Evolutionary conservation across 805 yeast species (phyloP).

Genomic region (Yarrowia divulgata): DNA sequence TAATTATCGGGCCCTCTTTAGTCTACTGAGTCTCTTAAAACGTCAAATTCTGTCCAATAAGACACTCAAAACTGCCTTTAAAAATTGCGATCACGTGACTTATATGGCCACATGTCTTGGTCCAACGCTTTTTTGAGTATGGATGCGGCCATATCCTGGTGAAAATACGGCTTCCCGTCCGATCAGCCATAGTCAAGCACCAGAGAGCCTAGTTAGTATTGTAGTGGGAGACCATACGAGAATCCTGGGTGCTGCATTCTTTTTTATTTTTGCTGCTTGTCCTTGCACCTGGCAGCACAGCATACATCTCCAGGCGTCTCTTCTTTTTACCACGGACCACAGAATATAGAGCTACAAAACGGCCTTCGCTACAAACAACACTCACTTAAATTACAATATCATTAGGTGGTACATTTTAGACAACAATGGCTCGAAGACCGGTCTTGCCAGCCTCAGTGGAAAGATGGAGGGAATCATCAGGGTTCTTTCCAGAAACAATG

Average conservation of each 20-base stretch:
- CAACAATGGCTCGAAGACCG: slow-evolving; percentile 30
- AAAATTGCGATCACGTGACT: not conserved
- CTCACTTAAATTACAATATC: not conserved
- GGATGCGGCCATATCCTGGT: slow-evolving; percentile 30
- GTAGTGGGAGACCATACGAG: slow-evolving; percentile 32
- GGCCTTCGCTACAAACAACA: not conserved
- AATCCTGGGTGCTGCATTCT: slow-evolving; percentile 22
- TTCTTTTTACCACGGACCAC: no score
- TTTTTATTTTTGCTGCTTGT: not conserved
- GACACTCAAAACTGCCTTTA: no score
- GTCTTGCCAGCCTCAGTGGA: slow-evolving; percentile 37
- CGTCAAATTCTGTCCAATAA: no score
- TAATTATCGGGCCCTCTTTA: no score
- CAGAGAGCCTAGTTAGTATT: slow-evolving; percentile 26
- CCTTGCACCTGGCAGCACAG: no score
- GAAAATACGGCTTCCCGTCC: slow-evolving; percentile 32
- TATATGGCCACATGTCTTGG: not conserved
- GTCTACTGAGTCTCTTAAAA: no score
- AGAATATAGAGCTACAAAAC: no score
- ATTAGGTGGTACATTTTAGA: slow-evolving; percentile 16
- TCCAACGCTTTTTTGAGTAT: not conserved
- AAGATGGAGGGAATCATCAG: slow-evolving; percentile 23
- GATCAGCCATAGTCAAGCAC: slow-evolving; percentile 34
- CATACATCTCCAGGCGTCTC: no score
- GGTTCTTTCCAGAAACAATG: slow-evolving; percentile 25